Conservation (phyloP, 1,284 basidiomycete species). For the Apiotrichum akiyoshidainum region DNA sequence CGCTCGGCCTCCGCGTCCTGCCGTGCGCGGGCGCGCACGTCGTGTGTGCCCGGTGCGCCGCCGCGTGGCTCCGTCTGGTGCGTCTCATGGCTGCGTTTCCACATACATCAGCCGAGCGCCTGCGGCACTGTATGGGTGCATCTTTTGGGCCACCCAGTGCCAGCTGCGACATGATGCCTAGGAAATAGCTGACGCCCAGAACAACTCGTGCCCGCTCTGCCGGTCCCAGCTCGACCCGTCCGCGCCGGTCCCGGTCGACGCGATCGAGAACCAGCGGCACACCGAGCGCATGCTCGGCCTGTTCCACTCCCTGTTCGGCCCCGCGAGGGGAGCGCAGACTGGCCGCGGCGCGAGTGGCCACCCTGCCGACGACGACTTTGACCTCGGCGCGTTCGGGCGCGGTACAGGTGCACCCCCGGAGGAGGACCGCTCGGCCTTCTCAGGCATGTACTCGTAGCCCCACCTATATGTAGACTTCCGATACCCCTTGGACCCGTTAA, state of each 20-base stretch:
- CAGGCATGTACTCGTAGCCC: slow-evolving; percentile 21
- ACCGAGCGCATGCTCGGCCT: slow-evolving; percentile 22
- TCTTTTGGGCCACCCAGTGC: too few relatives aligned
- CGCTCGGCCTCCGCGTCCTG: slow-evolving; percentile 21
- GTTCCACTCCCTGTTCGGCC: slow-evolving; percentile 20
- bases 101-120: too few relatives aligned
- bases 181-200: slow-evolving; percentile 11
- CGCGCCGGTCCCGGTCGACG: slow-evolving; percentile 3
- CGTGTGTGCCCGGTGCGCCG: slow-evolving; percentile 21
- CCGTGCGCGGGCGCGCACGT: slow-evolving; percentile 20
- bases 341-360: neutral
- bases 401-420: neutral
- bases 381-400: neutral
- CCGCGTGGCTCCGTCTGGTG: slow-evolving; percentile 19
- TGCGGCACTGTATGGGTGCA: too few relatives aligned
- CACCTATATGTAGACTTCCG: neutral
- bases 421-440: slow-evolving; percentile 38
- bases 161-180: too few relatives aligned
- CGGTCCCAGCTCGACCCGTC: slow-evolving; percentile 18
- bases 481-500: too few relatives aligned
- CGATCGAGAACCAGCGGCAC: slow-evolving; percentile 17
- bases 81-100: neutral
- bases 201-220: slow-evolving; percentile 27
- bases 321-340: neutral
- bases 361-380: too few relatives aligned